These are phyloP conservation scores for Cercospora janseana DNA, from an alignment of 2,329 filamentous ascomycete species.

Conservation along the genomic window DNA sequence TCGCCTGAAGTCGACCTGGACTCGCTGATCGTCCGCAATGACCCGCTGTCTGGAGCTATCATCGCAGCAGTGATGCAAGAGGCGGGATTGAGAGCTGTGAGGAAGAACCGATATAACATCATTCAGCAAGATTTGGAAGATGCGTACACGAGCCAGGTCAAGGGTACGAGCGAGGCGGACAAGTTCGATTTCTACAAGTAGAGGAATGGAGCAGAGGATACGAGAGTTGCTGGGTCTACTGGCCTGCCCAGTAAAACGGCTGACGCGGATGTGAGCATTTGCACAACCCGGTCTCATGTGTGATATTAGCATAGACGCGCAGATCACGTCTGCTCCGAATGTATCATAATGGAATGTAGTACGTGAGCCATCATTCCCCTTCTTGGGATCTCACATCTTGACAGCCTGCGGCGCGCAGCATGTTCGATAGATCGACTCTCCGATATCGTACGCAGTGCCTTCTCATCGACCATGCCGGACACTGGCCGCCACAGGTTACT, in stretches of 20 bases:
- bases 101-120: constrained; percentile 99
- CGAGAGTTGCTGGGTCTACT: no score
- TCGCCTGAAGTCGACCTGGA: constrained; percentile 96
- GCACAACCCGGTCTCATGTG: no score
- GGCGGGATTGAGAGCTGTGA: constrained; percentile 85
- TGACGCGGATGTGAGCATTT: no score
- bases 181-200: constrained; percentile 92
- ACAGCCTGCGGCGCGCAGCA: no score
- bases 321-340: constrained; percentile 5
- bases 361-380: constrained; percentile 1
- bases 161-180: constrained; percentile 69
- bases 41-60: constrained; percentile 89
- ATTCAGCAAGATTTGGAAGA: constrained; percentile 96
- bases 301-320: constrained; percentile 4
- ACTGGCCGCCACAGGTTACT: no score
- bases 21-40: constrained; percentile 92
- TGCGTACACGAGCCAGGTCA: constrained; percentile 95
- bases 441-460: no score
- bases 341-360: constrained; percentile 13
- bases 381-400: not conserved
- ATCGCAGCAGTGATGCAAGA: constrained; percentile 99
- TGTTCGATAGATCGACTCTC: no score
- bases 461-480: no score
- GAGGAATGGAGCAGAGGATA: no score
- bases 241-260: no score